A percentile compares a stretch with the other conserved stretches of the same genome.
Conservation (phyloP, 805 yeast species). For the Ogataea nitratoaversa region DNA sequence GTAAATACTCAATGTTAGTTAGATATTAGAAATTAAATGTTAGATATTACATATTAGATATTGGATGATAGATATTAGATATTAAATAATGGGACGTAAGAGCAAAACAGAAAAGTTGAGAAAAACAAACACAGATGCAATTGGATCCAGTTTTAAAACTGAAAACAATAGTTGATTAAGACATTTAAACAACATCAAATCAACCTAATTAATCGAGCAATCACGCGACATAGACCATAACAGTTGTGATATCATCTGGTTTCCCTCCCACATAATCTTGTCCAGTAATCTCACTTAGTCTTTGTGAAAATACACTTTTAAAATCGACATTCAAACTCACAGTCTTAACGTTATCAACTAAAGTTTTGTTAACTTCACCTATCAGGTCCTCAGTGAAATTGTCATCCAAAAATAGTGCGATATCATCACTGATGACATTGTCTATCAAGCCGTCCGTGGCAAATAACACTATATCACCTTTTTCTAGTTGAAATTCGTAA, state of each 20-base stretch:
- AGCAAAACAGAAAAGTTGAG: too few species aligned
- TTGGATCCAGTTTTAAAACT: too few species aligned
- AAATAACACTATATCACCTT: slow-evolving; percentile 73
- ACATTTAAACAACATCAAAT: too few species aligned
- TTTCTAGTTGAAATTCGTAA: slow-evolving; percentile 58
- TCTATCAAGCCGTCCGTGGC: slow-evolving; percentile 95
- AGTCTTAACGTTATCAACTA: slow-evolving; percentile 63
- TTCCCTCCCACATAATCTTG: slow-evolving; percentile 84
- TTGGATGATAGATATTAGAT: too few species aligned
- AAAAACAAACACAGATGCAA: too few species aligned
- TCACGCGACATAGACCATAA: slow-evolving; percentile 57
- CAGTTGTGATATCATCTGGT: slow-evolving; percentile 89
- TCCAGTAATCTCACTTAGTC: slow-evolving; percentile 59
- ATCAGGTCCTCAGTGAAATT: slow-evolving; percentile 35
- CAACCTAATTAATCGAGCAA: not conserved
- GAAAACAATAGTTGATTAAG: too few species aligned
- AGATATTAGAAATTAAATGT: too few species aligned
- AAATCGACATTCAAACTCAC: slow-evolving; percentile 69
- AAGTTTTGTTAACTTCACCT: slow-evolving; percentile 45
- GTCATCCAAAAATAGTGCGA: slow-evolving; percentile 64
- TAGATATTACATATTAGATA: too few species aligned
- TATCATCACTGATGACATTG: slow-evolving; percentile 70
- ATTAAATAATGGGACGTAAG: too few species aligned
- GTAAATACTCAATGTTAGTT: too few species aligned
- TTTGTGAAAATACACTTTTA: slow-evolving; percentile 85